phyloP scores from a whole-genome alignment of 2,329 filamentous ascomycete species.

The Parafenestella ontariensis region DNA sequence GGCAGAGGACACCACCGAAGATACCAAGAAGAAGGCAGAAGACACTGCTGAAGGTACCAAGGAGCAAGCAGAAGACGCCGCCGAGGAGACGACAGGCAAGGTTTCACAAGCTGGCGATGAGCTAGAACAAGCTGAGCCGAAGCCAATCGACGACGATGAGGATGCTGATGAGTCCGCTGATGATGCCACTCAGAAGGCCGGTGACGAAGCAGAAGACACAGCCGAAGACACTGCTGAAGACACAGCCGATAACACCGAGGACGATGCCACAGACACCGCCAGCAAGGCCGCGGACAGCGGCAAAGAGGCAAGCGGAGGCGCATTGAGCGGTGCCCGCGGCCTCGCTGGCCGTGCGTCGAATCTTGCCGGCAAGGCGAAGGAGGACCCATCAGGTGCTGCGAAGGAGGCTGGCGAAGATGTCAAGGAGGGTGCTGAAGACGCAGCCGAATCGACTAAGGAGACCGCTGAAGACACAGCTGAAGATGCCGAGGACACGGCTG shows the following conservation, averaged over 20 bases:
- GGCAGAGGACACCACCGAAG: conserved; percentile 46
- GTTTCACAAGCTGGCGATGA: conserved; percentile 56
- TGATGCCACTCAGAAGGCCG: conserved; percentile 53
- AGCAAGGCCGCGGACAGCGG: conserved; percentile 45
- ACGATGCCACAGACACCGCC: conserved; percentile 47
- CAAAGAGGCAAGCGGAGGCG: conserved; percentile 47
- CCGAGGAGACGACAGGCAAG: conserved; percentile 53
- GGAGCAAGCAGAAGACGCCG: conserved; percentile 44
- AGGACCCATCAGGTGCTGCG: conserved; percentile 48
- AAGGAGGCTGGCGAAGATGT: conserved; percentile 47
- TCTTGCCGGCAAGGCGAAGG: conserved; percentile 52
- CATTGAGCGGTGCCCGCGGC: conserved; percentile 54
- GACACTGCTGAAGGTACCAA: conserved; percentile 47
- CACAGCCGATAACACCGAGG: conserved; percentile 51
- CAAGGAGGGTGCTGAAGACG: conserved; percentile 44
- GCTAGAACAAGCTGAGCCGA: conserved; percentile 55
- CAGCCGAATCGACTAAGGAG: conserved; percentile 39
- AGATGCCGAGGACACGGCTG: conserved; percentile 43
- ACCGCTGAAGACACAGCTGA: conserved; percentile 44
- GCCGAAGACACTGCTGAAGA: conserved; percentile 45
- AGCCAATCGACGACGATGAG: conserved; percentile 54
- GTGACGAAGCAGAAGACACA: conserved; percentile 55
- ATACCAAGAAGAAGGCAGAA: conserved; percentile 47
- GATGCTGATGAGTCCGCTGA: conserved; percentile 40
- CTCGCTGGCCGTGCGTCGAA: conserved; percentile 57